Evolutionary conservation across 2,329 filamentous ascomycete species (phyloP).

Genomic region (Alternaria conjuncta): DNA sequence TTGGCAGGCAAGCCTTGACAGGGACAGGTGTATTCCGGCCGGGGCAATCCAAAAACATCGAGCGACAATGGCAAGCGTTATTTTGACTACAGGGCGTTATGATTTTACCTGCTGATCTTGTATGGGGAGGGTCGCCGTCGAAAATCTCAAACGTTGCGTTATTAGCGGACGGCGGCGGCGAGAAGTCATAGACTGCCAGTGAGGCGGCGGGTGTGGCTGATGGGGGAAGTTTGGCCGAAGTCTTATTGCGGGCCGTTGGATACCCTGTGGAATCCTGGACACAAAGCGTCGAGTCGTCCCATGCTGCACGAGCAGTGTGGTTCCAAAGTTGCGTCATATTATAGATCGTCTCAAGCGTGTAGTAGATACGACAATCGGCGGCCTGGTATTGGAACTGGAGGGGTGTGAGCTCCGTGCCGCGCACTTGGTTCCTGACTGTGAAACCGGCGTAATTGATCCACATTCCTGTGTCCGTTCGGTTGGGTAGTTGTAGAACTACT

Average conservation of each 20-base stretch:
- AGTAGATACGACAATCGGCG: conserved; percentile 50
- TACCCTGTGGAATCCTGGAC: neutral
- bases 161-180: neutral
- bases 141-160: neutral
- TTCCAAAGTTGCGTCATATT: neutral
- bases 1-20: too few relatives aligned
- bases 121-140: neutral
- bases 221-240: neutral
- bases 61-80: neutral
- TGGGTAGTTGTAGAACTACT: neutral
- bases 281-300: neutral
- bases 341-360: conserved; percentile 23
- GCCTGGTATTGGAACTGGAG: conserved; percentile 50
- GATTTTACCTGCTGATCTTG: too few relatives aligned
- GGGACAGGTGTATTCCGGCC: too few relatives aligned
- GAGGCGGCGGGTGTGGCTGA: neutral
- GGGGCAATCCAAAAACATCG: too few relatives aligned
- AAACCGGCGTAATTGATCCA: conserved; percentile 33
- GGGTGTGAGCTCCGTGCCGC: conserved; percentile 35
- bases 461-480: conserved; percentile 26
- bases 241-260: neutral
- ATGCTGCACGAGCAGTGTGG: neutral
- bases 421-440: conserved; percentile 51
- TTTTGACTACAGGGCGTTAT: neutral
- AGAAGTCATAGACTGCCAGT: neutral